phyloP scores from a whole-genome alignment of 2,329 filamentous ascomycete species.

The Xylaria sp. region DNA sequence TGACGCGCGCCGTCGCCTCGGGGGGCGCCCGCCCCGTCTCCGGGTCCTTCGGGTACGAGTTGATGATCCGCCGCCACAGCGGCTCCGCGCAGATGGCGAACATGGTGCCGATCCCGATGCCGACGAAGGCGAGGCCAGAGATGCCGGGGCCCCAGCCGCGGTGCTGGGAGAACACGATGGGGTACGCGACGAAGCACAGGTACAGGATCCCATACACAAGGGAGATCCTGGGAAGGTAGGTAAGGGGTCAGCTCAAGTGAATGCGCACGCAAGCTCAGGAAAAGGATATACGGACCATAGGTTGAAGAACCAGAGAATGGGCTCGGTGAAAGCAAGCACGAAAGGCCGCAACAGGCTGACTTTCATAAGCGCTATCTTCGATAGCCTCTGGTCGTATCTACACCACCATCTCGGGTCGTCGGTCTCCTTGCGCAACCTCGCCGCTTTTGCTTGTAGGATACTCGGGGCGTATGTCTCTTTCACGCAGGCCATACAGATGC shows the following conservation, averaged over 20 bases:
- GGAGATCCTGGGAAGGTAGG: slow-evolving; percentile 62
- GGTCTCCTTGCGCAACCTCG: slow-evolving; percentile 65
- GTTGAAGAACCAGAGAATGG: slow-evolving; percentile 74
- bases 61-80: slow-evolving; percentile 75
- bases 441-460: slow-evolving; percentile 69
- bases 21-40: slow-evolving; percentile 73
- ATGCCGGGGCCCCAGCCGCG: slow-evolving; percentile 78
- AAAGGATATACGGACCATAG: slow-evolving; percentile 53
- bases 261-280: not conserved
- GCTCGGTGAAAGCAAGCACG: slow-evolving; percentile 75
- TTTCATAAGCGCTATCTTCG: slow-evolving; percentile 69
- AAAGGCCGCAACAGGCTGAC: slow-evolving; percentile 79
- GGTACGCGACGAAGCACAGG: slow-evolving; percentile 88
- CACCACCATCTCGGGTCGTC: slow-evolving; percentile 76
- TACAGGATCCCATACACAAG: slow-evolving; percentile 86
- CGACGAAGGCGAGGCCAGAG: slow-evolving; percentile 77
- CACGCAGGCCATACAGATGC: slow-evolving; percentile 60
- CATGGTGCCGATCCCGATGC: slow-evolving; percentile 66
- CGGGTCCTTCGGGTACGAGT: slow-evolving; percentile 73
- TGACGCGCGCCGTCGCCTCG: slow-evolving; percentile 79
- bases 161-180: slow-evolving; percentile 74
- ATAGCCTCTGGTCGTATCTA: slow-evolving; percentile 73
- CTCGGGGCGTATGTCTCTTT: slow-evolving; percentile 78
- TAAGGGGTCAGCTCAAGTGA: slow-evolving; percentile 2
- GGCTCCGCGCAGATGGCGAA: slow-evolving; percentile 68